Conservation (phyloP, 2,329 filamentous ascomycete genomes). For the Exophiala sideris region DNA sequence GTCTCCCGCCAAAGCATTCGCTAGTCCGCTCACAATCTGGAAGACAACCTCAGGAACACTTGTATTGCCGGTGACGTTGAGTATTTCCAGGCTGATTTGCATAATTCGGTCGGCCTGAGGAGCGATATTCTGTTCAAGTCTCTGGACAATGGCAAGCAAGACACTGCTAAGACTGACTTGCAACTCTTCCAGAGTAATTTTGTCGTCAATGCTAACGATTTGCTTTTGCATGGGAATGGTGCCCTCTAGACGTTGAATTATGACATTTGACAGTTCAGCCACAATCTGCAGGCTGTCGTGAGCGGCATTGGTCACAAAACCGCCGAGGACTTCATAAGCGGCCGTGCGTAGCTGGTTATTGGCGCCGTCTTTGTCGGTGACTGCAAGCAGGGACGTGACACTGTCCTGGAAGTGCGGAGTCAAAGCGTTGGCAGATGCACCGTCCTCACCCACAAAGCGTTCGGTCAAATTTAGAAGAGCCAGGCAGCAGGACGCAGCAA, state of each 20-base stretch:
- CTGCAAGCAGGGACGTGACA: conserved; percentile 75
- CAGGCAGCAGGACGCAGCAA: conserved; percentile 98
- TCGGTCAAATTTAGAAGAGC: conserved; percentile 97
- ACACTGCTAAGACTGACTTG: conserved; percentile 93
- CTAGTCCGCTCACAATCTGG: conserved; percentile 84
- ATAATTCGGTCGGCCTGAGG: conserved; percentile 93
- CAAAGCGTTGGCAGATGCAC: conserved; percentile 72
- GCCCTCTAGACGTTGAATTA: conserved; percentile 85
- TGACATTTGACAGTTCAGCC: conserved; percentile 77
- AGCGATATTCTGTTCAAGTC: conserved; percentile 84
- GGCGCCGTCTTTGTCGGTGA: conserved; percentile 69
- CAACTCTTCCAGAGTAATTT: conserved; percentile 93
- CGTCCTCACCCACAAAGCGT: conserved; percentile 83
- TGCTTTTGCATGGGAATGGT: conserved; percentile 86
- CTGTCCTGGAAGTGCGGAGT: conserved; percentile 92
- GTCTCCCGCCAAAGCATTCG: conserved; percentile 85
- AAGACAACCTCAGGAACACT: conserved; percentile 94
- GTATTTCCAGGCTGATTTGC: conserved; percentile 77
- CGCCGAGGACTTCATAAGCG: conserved; percentile 93
- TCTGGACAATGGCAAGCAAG: conserved; percentile 83
- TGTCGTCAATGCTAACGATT: conserved; percentile 95
- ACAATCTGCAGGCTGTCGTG: conserved; percentile 79
- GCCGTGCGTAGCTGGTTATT: conserved; percentile 91
- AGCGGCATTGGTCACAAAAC: conserved; percentile 87
- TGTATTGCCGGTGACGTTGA: conserved; percentile 77